These are phyloP conservation scores for Scortechinia acanthostroma DNA, from an alignment of 2,329 filamentous ascomycete genomes.

Conservation along the genomic window DNA sequence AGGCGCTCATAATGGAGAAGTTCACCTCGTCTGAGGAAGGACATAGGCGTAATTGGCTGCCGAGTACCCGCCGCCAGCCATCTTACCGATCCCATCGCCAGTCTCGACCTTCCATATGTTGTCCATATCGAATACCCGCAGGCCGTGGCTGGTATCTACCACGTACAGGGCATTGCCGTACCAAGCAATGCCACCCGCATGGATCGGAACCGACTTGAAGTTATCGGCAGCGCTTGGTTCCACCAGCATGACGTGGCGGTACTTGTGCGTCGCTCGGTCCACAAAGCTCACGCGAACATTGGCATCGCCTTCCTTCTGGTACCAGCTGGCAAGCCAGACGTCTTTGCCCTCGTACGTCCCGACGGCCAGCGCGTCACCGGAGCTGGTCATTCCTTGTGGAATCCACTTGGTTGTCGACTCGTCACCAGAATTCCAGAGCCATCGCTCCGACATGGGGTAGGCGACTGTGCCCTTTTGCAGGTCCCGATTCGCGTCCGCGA, in stretches of 20 bases:
- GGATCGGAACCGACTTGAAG: conserved; percentile 18
- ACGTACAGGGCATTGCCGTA: conserved; percentile 23
- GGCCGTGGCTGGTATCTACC: conserved; percentile 20
- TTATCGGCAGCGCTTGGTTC: conserved; percentile 19
- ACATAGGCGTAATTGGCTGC: too few relatives aligned
- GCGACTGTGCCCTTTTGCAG: too few relatives aligned
- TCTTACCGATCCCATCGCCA: too few relatives aligned
- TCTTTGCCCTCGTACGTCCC: conserved; percentile 21
- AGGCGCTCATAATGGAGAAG: too few relatives aligned
- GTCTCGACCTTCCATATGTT: too few relatives aligned
- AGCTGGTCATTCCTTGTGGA: conserved; percentile 23
- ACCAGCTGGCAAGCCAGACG: conserved; percentile 23
- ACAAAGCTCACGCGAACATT: conserved; percentile 20
- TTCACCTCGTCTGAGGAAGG: too few relatives aligned
- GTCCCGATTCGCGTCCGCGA: conserved; percentile 13
- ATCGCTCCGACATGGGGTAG: conserved; percentile 7
- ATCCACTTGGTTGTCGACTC: conserved; percentile 19
- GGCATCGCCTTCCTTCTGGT: conserved; percentile 15
- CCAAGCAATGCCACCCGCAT: conserved; percentile 25
- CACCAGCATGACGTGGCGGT: conserved; percentile 22
- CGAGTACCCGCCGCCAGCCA: too few relatives aligned
- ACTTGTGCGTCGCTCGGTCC: conserved; percentile 15
- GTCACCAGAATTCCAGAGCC: conserved; percentile 14
- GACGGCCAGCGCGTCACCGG: conserved; percentile 16
- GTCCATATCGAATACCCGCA: conserved; percentile 23